Conservation (phyloP, 495 filamentous ascomycete species). For the Xylaria sp. region DNA sequence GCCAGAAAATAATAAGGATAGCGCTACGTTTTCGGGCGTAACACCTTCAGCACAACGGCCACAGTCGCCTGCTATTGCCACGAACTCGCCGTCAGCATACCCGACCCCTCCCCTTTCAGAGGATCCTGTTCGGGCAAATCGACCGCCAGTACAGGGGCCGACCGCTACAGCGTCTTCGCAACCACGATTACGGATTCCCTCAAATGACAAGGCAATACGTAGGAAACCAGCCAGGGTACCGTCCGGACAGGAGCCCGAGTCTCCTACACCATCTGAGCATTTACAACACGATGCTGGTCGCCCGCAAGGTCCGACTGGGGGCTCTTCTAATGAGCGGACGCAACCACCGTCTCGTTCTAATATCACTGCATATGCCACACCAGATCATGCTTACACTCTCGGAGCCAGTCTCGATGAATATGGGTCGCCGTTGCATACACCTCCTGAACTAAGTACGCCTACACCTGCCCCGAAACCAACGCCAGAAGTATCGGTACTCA, state of each 20-base stretch:
- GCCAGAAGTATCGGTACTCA: conserved; percentile 42
- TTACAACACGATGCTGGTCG: conserved; percentile 38
- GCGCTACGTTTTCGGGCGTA: neutral
- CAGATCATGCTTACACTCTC: conserved; percentile 60
- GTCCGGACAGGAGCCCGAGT: conserved; percentile 40
- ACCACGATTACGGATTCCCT: conserved; percentile 36
- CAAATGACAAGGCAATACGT: conserved; percentile 43
- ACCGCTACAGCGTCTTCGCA: conserved; percentile 13
- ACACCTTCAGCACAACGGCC: conserved; percentile 24
- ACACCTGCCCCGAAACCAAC: conserved; percentile 22
- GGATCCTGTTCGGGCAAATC: conserved; percentile 26
- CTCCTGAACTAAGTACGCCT: conserved; percentile 39
- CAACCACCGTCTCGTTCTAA: conserved; percentile 76
- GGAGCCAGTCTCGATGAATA: conserved; percentile 58
- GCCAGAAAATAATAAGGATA: neutral
- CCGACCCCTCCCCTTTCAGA: conserved; percentile 47
- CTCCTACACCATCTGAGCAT: conserved; percentile 48
- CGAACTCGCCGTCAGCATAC: conserved; percentile 36
- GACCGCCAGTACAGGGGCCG: conserved; percentile 15
- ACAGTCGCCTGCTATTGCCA: conserved; percentile 27
- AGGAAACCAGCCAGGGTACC: conserved; percentile 48
- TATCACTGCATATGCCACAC: conserved; percentile 72
- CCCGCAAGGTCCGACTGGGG: conserved; percentile 27
- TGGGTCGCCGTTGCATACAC: conserved; percentile 43
- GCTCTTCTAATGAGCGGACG: conserved; percentile 42